Conservation (phyloP, 768 basidiomycete genomes). For the Pleurotus sapidus region DNA sequence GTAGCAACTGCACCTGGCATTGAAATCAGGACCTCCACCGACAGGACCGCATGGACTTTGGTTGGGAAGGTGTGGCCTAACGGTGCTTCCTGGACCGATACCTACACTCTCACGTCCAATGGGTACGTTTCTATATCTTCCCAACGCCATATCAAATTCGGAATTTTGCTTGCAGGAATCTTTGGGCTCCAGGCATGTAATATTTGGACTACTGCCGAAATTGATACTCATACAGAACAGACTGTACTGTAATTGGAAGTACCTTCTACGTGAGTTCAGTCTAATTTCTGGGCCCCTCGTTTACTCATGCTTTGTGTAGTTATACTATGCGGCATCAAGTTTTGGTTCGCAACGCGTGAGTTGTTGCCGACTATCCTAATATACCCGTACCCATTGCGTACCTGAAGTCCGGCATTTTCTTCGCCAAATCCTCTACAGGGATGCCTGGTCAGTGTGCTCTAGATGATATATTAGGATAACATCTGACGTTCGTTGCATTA, state of each 20-base stretch:
- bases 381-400: background rate
- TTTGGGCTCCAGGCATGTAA: conserved; percentile 32
- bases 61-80: conserved; percentile 46
- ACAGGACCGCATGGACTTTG: conserved; percentile 44
- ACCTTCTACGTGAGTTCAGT: conserved; percentile 14
- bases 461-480: background rate
- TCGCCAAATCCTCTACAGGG: conserved; percentile 50
- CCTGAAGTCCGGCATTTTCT: conserved; percentile 47
- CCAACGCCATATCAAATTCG: background rate
- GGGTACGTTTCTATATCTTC: conserved; percentile 24
- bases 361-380: background rate
- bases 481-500: background rate
- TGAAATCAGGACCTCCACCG: conserved; percentile 47
- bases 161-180: conserved; percentile 19
- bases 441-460: conserved; percentile 27
- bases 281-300: background rate
- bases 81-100: conserved; percentile 48
- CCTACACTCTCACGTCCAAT: conserved; percentile 44
- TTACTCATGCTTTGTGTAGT: conserved; percentile 22
- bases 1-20: conserved; percentile 44
- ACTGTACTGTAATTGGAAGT: conserved; percentile 14
- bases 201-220: background rate
- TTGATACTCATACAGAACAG: background rate
- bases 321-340: conserved; percentile 53
- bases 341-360: conserved; percentile 49